Evolutionary conservation across 208 protist species (phyloP).

Genomic region (Wallacemonas sp.): DNA sequence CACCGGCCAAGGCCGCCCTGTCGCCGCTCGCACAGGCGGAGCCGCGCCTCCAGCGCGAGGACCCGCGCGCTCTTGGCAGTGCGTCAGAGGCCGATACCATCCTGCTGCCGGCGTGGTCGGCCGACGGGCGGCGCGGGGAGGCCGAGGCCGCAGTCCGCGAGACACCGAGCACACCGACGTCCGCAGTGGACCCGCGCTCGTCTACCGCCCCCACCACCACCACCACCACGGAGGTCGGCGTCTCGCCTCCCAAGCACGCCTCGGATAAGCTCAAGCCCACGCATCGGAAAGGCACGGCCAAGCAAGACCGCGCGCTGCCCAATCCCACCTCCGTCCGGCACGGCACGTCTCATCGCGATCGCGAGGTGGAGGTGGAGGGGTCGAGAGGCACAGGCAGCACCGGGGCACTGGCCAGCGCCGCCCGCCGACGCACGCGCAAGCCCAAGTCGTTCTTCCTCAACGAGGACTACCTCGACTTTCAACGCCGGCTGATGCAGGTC

Average conservation of each 20-base stretch:
- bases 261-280: background rate
- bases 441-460: conserved; percentile 36
- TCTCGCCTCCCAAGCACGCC: background rate
- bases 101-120: conserved; percentile 8
- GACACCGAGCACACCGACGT: too few species aligned
- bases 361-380: too few species aligned
- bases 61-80: background rate
- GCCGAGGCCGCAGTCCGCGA: too few species aligned
- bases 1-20: too few species aligned
- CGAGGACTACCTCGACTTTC: conserved; percentile 55
- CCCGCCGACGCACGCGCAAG: background rate
- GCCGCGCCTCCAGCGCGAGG: background rate
- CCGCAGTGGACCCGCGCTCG: too few species aligned
- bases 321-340: background rate
- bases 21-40: too few species aligned
- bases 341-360: conserved; percentile 11
- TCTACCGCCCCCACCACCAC: background rate
- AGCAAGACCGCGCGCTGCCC: background rate
- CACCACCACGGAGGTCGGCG: background rate
- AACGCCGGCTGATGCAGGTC: conserved; percentile 44
- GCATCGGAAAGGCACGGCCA: background rate
- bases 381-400: too few species aligned
- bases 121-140: background rate
- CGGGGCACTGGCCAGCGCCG: too few species aligned
- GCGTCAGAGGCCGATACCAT: conserved; percentile 8